Percentiles rank a stretch among this genome's conserved stretches.
Conservation (phyloP, 1,284 basidiomycete genomes). For the Sporisorium exsertum region DNA sequence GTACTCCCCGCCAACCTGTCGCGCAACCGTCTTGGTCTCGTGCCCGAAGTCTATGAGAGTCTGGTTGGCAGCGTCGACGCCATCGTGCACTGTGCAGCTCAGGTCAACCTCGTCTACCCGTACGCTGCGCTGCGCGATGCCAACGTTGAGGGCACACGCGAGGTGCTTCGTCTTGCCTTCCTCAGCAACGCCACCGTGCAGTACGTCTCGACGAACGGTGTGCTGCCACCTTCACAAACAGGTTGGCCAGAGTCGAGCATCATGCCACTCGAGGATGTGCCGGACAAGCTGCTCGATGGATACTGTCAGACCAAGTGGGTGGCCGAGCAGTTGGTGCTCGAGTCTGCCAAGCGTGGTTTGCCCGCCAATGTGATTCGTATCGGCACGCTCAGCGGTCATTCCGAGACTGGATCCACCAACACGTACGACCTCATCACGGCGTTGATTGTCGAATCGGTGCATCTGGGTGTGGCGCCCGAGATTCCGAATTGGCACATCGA, state of each 20-base stretch:
- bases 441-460: conserved; percentile 66
- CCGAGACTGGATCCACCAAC: conserved; percentile 65
- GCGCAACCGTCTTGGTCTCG: conserved; percentile 61
- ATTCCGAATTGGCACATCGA: conserved; percentile 64
- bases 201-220: conserved; percentile 70
- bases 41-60: conserved; percentile 53
- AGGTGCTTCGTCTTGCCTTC: conserved; percentile 68
- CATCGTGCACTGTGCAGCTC: conserved; percentile 68
- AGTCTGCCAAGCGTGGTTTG: conserved; percentile 64
- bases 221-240: conserved; percentile 62
- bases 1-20: conserved; percentile 66
- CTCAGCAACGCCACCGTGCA: conserved; percentile 67
- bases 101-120: conserved; percentile 69
- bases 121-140: conserved; percentile 67
- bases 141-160: conserved; percentile 69
- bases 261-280: conserved; percentile 62
- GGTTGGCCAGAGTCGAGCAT: conserved; percentile 63
- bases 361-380: conserved; percentile 67
- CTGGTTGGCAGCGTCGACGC: conserved; percentile 61
- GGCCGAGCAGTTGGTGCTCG: conserved; percentile 66
- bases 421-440: conserved; percentile 67
- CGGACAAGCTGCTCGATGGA: conserved; percentile 67
- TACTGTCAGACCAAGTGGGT: conserved; percentile 71
- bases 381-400: conserved; percentile 68
- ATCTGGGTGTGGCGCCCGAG: conserved; percentile 62